These are phyloP conservation scores for Magnusiomyces sp. DNA, from an alignment of 1,139 yeast species.

Conservation along the genomic window DNA sequence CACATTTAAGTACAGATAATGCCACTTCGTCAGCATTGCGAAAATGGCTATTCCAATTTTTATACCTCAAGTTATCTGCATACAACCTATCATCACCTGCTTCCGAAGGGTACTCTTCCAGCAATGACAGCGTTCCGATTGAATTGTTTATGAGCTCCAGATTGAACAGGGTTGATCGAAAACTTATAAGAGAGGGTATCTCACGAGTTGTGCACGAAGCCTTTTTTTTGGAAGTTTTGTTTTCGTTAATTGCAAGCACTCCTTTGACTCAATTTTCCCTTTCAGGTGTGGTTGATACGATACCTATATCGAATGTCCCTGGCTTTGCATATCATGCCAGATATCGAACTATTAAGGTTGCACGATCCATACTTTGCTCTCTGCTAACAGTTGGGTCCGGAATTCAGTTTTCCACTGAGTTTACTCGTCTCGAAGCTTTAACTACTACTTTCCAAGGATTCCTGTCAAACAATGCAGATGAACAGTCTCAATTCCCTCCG, in stretches of 20 bases:
- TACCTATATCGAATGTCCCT: constrained; percentile 10
- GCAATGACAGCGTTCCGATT: constrained; percentile 2
- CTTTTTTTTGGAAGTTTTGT: constrained; percentile 13
- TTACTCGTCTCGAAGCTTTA: constrained; percentile 12
- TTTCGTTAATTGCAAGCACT: constrained; percentile 13
- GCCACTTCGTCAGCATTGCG: constrained; percentile 11
- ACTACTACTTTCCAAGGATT: constrained; percentile 14
- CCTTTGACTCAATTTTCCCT: constrained; percentile 9
- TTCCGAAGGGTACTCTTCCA: background rate
- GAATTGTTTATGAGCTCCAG: constrained; percentile 12
- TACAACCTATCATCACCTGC: constrained; percentile 9
- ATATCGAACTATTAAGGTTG: constrained; percentile 12
- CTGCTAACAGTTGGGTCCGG: constrained; percentile 12
- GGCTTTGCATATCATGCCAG: constrained; percentile 14
- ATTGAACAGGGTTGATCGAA: constrained; percentile 3
- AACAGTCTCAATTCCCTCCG: constrained; percentile 9
- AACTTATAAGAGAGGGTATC: constrained; percentile 4
- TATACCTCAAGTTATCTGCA: constrained; percentile 6
- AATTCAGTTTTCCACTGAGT: constrained; percentile 10
- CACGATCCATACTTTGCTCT: constrained; percentile 8
- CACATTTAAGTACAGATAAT: constrained; percentile 14
- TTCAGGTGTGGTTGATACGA: constrained; percentile 8
- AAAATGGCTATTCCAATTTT: constrained; percentile 12
- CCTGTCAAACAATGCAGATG: constrained; percentile 2
- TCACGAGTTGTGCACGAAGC: constrained; percentile 11